Evolutionary conservation across 805 yeast genomes (phyloP), one percentile per base, ranked within the genome.

Genomic region (Naumovozyma baii): DNA sequence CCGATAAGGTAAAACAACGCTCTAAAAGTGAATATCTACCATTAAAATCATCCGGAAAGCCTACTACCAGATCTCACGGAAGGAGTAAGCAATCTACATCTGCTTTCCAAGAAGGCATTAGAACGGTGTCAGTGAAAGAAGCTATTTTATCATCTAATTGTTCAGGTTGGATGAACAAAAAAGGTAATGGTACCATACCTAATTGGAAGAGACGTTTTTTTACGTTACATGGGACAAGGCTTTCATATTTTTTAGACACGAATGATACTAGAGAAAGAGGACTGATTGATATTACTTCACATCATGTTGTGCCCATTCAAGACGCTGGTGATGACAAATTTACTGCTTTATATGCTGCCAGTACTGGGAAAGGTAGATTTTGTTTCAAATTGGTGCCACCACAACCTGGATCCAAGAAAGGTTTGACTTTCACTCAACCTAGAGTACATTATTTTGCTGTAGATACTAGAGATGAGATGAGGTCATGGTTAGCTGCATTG

Each of bases 151-250:
- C 79, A 4, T 84, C 96, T 0, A 80, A 72, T 37, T 76, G 71
- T 53, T 77, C 84, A 34, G 98, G 98, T 2, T 92, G 96, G 95
- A 85, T 92, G 96, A 76, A 85, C 39, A 92, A 92, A 61, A 79
- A 83, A 47, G 95, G 95, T 22, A 83, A 81, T 42, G 72, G 80
- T 40, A 75, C 92, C 2, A 74, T 83, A 46, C 85, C 87, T 9
- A 76, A 85, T 15, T 92, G 97, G 97, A 83, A 88, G 52, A 80
- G 79, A 42, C 73, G 98, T 39, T 72, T 65, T 42, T 88, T 88
- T 57, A 79, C 92, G 0, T 67, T 92, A 26, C 96, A 92, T 62
- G 95, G 94, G 2, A 92, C 98, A 0, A 69, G 98, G 50, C 64
- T 92, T 39, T 86, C 96, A 4, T 92, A 92, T 61, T 92, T 85